phyloP scores from a whole-genome alignment of 2,329 filamentous ascomycete species.

The Claviceps fusiformis region DNA sequence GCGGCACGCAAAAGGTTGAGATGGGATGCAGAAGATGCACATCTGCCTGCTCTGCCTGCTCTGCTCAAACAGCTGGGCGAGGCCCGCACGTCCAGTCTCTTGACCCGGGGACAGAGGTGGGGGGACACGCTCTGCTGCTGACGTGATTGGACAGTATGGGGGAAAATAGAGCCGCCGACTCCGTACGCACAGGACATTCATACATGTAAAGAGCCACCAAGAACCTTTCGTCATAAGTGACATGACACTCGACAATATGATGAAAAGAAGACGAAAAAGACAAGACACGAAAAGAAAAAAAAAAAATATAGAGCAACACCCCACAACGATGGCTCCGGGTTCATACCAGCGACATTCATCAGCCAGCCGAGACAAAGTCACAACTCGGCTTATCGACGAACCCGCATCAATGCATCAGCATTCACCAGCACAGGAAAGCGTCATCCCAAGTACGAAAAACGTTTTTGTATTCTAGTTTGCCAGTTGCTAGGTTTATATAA shows the following conservation, averaged over 20 bases:
- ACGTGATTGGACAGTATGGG: neutral
- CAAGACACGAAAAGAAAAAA: no score
- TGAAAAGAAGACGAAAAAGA: no score
- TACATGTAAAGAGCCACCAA: no score
- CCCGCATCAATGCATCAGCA: neutral
- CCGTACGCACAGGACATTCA: neutral
- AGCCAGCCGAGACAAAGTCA: neutral
- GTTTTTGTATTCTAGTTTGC: neutral
- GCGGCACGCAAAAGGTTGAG: neutral
- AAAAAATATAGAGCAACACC: no score
- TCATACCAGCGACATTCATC: neutral
- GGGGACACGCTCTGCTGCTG: neutral
- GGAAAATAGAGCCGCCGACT: constrained; percentile 3
- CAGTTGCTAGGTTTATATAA: neutral
- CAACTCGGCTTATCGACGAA: neutral
- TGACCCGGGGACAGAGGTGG: neutral
- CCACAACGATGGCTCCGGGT: neutral
- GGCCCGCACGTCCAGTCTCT: neutral
- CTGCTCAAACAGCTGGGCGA: neutral
- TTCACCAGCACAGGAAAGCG: neutral
- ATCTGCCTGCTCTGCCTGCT: neutral
- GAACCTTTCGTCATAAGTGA: neutral
- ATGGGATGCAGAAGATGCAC: neutral
- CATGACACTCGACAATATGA: neutral
- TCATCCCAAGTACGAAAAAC: neutral